Percentiles rank a stretch among this genome's conserved stretches.
These are phyloP conservation scores for Arabidopsis lyrata DNA, from an alignment of 441 rosid genomes.

Conservation along the genomic window DNA sequence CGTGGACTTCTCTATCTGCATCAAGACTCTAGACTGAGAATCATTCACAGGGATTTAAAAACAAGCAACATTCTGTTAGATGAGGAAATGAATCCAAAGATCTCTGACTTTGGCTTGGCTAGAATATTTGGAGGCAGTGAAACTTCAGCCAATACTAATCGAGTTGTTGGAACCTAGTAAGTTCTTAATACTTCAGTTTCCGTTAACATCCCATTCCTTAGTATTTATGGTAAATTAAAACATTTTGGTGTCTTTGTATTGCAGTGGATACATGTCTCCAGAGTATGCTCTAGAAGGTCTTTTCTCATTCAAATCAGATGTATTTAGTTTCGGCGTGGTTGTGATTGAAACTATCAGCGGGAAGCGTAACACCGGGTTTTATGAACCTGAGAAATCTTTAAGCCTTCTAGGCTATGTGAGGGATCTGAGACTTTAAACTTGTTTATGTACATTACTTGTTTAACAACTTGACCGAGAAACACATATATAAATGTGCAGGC, in stretches of 20 bases:
- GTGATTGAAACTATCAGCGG: constrained; percentile 69
- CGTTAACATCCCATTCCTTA: constrained; percentile 2
- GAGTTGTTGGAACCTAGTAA: constrained; percentile 79
- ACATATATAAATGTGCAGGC: constrained; percentile 46
- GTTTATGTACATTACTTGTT: constrained; percentile 13
- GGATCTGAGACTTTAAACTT: constrained; percentile 12
- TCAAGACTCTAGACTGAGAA: constrained; percentile 72
- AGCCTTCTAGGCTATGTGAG: constrained; percentile 68
- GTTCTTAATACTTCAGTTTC: constrained; percentile 14
- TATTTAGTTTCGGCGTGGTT: constrained; percentile 74
- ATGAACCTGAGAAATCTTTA: constrained; percentile 48
- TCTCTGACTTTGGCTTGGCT: constrained; percentile 61
- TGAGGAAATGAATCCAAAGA: constrained; percentile 60
- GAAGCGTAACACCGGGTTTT: constrained; percentile 59
- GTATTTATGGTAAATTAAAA: not conserved
- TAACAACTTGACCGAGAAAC: constrained; percentile 10
- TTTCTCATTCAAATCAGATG: constrained; percentile 75
- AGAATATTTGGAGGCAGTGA: constrained; percentile 66
- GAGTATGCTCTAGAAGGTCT: constrained; percentile 74
- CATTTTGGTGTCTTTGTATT: constrained; percentile 3
- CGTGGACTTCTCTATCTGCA: constrained; percentile 76
- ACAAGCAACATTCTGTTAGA: constrained; percentile 55
- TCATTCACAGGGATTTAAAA: constrained; percentile 62
- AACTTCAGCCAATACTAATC: constrained; percentile 58
- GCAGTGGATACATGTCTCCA: constrained; percentile 78